Percentiles rank a stretch among this genome's conserved stretches.
phyloP scores from a whole-genome alignment of 2,329 filamentous ascomycete species.

The Chaetomiaceae sp. region DNA sequence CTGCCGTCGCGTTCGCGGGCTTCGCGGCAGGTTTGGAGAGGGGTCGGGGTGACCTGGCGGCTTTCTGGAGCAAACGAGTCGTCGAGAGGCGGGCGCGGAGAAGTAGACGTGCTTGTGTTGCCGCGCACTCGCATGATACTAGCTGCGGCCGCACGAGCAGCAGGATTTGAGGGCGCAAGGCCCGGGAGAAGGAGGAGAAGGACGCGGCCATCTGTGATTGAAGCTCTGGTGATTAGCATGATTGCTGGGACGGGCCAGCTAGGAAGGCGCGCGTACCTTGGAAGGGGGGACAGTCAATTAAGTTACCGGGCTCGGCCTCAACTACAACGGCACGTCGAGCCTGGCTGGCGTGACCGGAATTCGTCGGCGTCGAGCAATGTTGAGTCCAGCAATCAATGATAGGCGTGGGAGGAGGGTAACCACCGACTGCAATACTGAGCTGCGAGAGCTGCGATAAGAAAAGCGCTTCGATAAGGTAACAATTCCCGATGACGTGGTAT shows the following conservation, averaged over 20 bases:
- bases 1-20: not conserved
- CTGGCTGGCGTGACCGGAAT: too few species aligned
- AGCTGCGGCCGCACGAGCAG: conserved; percentile 18
- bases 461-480: too few species aligned
- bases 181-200: conserved; percentile 33
- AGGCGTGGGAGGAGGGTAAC: too few species aligned
- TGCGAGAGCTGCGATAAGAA: too few species aligned
- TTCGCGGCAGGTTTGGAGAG: not conserved
- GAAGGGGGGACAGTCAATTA: too few species aligned
- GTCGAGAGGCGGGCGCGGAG: conserved; percentile 12
- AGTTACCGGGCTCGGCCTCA: too few species aligned
- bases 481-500: too few species aligned
- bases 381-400: too few species aligned
- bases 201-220: conserved; percentile 29
- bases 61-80: conserved; percentile 7
- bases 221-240: too few species aligned
- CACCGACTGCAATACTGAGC: too few species aligned
- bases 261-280: not conserved
- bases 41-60: not conserved
- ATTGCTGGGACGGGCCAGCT: not conserved
- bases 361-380: too few species aligned
- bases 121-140: conserved; percentile 9
- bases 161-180: conserved; percentile 21
- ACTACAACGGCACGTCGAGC: too few species aligned
- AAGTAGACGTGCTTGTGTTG: conserved; percentile 6